Evolutionary conservation across 2,329 filamentous ascomycete genomes (phyloP), one percentile per base, ranked within the genome.

Genomic region (Calonectria pseudoreteaudii): DNA sequence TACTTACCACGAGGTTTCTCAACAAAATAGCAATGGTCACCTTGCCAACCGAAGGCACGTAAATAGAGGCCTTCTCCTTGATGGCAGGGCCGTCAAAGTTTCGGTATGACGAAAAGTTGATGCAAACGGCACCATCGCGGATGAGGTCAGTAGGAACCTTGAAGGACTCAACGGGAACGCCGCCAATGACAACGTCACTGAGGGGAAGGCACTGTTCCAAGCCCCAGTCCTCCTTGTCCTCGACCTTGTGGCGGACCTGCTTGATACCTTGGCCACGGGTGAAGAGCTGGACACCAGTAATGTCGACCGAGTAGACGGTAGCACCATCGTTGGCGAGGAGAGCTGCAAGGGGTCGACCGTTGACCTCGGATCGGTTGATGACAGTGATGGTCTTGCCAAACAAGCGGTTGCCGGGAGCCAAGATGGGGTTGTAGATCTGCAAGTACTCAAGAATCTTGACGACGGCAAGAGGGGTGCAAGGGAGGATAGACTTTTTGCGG

Each of bases 361-460:
- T 98, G 77, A 98, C 97, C 86, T 99, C 97, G 72, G 94, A 97
- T 71, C 97, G 91, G 87, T 99, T 99, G 84, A 98, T 96, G 72
- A 99, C 95, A 38, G 96, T 98, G 78, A 99, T 95, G 2, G 95
- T 98, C 85, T 96, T 95, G 34, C 97, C 97, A 81, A 96, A 97
- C 11, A 99, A 89, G 47, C 97, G 91, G 88, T 98, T 98, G 5
- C 97, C 97, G 78, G 97, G 95, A 26, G 95, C 94, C 65, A 99
- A 89, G 79, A 98, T 95, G 20, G 94, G 94, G 87, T 98, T 98
- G 90, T 99, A 99, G 81, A 98, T 97, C 78, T 97, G 94, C 75
- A 98, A 90, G 84, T 98, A 93, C 86, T 99, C 97, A 74, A 99
- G 90, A 78, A 98, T 97, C 90, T 99, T 99, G 88, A 98, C 94